Conservation (phyloP, 495 filamentous ascomycete species). For the Cladorrhinum samala region DNA sequence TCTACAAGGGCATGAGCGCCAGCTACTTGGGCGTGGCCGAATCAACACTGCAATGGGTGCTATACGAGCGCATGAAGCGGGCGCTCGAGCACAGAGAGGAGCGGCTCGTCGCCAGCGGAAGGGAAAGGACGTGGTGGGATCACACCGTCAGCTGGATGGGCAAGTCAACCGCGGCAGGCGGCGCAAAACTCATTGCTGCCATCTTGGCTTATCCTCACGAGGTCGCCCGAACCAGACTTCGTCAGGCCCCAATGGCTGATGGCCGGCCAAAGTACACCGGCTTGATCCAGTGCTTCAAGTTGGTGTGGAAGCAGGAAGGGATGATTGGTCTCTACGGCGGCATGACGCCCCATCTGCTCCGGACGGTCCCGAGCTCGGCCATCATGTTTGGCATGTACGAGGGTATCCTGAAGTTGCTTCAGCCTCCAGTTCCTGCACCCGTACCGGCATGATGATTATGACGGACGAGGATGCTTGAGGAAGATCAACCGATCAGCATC, state of each 20-base stretch:
- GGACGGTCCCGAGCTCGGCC: constrained; percentile 80
- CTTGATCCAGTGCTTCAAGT: constrained; percentile 71
- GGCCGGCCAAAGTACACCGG: constrained; percentile 77
- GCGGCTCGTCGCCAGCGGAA: constrained; percentile 45
- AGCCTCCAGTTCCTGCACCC: constrained; percentile 14
- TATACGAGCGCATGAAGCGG: constrained; percentile 81
- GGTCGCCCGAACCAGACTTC: constrained; percentile 73
- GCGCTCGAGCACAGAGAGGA: constrained; percentile 54
- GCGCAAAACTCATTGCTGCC: constrained; percentile 74
- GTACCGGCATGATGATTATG: not conserved
- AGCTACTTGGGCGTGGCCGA: constrained; percentile 83
- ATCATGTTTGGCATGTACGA: constrained; percentile 95
- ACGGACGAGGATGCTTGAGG: too few relatives aligned
- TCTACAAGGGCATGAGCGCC: constrained; percentile 82
- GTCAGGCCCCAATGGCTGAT: constrained; percentile 69
- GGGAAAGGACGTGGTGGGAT: constrained; percentile 56
- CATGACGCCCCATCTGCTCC: constrained; percentile 76
- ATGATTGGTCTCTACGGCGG: constrained; percentile 77
- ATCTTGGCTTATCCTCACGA: constrained; percentile 85
- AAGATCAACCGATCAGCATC: too few relatives aligned
- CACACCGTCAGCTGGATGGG: constrained; percentile 60
- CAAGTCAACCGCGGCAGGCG: constrained; percentile 67
- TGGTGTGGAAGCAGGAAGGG: constrained; percentile 80
- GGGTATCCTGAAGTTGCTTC: constrained; percentile 59
- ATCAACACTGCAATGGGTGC: constrained; percentile 78